These are phyloP conservation scores for Casuarina glauca DNA, from an alignment of 306 rosid genomes.

Conservation along the genomic window DNA sequence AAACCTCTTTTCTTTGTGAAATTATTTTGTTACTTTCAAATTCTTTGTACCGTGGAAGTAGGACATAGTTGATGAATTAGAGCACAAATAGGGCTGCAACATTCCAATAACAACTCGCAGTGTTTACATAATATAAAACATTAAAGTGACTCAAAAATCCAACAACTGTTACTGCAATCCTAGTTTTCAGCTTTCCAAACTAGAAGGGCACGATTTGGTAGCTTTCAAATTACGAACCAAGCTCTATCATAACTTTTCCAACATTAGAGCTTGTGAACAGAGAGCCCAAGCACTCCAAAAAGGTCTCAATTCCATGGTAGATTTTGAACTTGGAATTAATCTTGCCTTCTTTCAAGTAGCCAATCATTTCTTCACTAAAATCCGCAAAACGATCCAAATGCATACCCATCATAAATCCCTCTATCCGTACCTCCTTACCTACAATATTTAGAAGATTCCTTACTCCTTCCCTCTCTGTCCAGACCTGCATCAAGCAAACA, in stretches of 20 bases:
- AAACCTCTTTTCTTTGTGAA: too few species aligned
- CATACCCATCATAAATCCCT: slow-evolving; percentile 51
- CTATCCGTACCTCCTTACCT: slow-evolving; percentile 64
- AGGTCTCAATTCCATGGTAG: slow-evolving; percentile 45
- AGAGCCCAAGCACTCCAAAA: slow-evolving; percentile 49
- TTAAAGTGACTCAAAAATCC: not conserved
- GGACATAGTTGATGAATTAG: too few species aligned
- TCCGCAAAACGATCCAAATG: slow-evolving; percentile 57
- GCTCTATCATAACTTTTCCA: slow-evolving; percentile 56
- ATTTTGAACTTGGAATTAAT: slow-evolving; percentile 45
- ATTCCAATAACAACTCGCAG: not conserved
- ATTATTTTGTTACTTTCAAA: too few species aligned
- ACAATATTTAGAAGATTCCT: slow-evolving; percentile 64
- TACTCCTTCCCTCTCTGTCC: slow-evolving; percentile 63
- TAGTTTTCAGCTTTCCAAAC: not conserved
- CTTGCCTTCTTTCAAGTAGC: slow-evolving; percentile 48
- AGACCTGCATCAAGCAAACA: slow-evolving; percentile 37
- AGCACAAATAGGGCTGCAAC: not conserved
- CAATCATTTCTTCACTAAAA: slow-evolving; percentile 52
- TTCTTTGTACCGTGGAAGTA: too few species aligned
- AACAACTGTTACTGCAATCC: not conserved
- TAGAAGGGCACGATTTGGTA: not conserved
- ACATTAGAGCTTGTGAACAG: slow-evolving; percentile 53
- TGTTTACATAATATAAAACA: not conserved
- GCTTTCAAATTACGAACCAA: slow-evolving; percentile 23